Evolutionary conservation across 306 rosid species (phyloP).

Genomic region (Casuarina glauca): DNA sequence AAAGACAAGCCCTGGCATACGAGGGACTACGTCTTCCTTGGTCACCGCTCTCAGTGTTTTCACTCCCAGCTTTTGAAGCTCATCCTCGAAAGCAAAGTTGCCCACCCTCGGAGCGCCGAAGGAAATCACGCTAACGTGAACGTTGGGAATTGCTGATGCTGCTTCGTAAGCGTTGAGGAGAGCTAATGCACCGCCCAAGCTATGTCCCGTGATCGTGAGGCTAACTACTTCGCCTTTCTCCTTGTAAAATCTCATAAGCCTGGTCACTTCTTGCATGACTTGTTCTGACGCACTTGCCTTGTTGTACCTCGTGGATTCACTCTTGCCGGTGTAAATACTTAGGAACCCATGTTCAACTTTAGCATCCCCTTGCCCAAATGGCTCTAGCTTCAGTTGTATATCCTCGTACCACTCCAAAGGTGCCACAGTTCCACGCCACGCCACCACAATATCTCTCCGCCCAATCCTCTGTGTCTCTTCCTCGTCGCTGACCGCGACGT

Average conservation of each 20-base stretch:
- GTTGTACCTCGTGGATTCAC: slow-evolving; percentile 53
- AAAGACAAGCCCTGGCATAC: slow-evolving; percentile 58
- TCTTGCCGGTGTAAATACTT: slow-evolving; percentile 55
- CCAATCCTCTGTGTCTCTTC: slow-evolving; percentile 59
- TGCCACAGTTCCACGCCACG: slow-evolving; percentile 70
- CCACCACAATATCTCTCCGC: slow-evolving; percentile 58
- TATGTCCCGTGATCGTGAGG: slow-evolving; percentile 70
- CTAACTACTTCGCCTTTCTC: slow-evolving; percentile 57
- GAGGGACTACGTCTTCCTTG: slow-evolving; percentile 59
- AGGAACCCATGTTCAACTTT: slow-evolving; percentile 70
- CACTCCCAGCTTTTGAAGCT: slow-evolving; percentile 49
- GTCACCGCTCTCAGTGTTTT: slow-evolving; percentile 43
- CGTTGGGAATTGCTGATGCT: slow-evolving; percentile 28
- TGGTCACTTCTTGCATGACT: slow-evolving; percentile 48
- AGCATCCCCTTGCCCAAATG: slow-evolving; percentile 39
- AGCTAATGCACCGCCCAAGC: slow-evolving; percentile 76
- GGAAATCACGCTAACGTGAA: slow-evolving; percentile 55
- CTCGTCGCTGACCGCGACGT: slow-evolving; percentile 50
- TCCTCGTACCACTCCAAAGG: slow-evolving; percentile 71
- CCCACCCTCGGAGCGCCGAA: slow-evolving; percentile 81
- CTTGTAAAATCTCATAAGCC: slow-evolving; percentile 33
- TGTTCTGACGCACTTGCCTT: slow-evolving; percentile 70
- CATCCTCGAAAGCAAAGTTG: slow-evolving; percentile 55
- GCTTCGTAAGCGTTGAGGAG: slow-evolving; percentile 60
- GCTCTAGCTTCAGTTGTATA: slow-evolving; percentile 50